These are phyloP conservation scores for Penicillium sp. DNA, from an alignment of 2,329 filamentous ascomycete species.

Conservation along the genomic window DNA sequence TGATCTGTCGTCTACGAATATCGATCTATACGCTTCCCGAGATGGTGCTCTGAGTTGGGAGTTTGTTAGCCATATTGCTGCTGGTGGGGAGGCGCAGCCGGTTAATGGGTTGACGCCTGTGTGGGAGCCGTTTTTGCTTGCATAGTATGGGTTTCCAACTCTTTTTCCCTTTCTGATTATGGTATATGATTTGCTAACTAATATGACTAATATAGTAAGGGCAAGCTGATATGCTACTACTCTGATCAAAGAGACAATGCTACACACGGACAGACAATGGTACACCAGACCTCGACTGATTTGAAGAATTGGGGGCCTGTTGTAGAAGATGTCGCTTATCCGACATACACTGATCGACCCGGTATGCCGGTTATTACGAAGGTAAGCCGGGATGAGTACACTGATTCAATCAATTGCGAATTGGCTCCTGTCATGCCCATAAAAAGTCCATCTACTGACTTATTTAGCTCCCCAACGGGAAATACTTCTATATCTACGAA, in stretches of 20 bases:
- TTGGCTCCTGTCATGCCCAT: not conserved
- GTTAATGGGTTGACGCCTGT: slow-evolving; percentile 65
- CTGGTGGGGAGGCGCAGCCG: slow-evolving; percentile 59
- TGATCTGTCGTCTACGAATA: slow-evolving; percentile 60
- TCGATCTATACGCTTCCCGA: slow-evolving; percentile 64
- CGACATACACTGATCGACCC: slow-evolving; percentile 60
- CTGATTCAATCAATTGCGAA: too few species aligned
- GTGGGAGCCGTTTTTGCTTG: slow-evolving; percentile 67
- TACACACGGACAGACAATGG: slow-evolving; percentile 63
- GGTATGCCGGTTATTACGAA: slow-evolving; percentile 63
- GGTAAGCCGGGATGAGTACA: slow-evolving; percentile 11
- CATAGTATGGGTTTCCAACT: slow-evolving; percentile 48
- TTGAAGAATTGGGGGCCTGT: slow-evolving; percentile 59
- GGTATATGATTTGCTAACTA: not conserved
- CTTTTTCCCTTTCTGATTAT: not conserved
- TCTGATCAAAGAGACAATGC: slow-evolving; percentile 65
- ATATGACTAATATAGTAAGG: slow-evolving; percentile 37
- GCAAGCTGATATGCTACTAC: slow-evolving; percentile 63
- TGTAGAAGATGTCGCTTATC: slow-evolving; percentile 53
- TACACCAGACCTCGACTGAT: slow-evolving; percentile 60
- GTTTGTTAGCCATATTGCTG: slow-evolving; percentile 63
- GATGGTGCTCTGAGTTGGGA: slow-evolving; percentile 62
- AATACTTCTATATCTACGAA: slow-evolving; percentile 64
- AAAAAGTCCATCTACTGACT: not conserved
- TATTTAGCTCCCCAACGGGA: slow-evolving; percentile 53